Percentiles rank a stretch among this genome's conserved stretches.
Conservation (phyloP, 768 basidiomycete species). For the Mycena capillaripes region DNA sequence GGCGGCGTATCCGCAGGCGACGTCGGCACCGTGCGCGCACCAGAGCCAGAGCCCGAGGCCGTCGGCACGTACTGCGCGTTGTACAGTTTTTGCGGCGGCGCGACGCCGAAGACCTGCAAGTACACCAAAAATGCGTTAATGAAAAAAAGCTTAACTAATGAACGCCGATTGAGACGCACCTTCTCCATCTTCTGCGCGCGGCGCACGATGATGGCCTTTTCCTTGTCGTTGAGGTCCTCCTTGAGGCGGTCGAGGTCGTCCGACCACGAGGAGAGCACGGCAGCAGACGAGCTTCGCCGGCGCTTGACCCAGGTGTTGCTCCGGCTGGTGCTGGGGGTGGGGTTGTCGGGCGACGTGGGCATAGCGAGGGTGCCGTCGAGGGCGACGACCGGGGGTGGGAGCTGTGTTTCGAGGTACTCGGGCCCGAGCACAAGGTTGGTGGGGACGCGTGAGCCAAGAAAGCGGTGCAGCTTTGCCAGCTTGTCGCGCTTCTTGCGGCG, state of each 20-base stretch:
- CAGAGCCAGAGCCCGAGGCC: not conserved
- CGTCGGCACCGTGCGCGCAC: not conserved
- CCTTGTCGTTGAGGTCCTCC: constrained; percentile 77
- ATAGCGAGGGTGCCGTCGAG: constrained; percentile 52
- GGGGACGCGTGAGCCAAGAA: constrained; percentile 87
- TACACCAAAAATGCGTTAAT: not conserved
- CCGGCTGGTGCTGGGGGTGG: constrained; percentile 44
- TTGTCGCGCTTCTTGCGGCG: constrained; percentile 80
- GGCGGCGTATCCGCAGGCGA: not conserved
- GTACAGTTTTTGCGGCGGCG: constrained; percentile 85
- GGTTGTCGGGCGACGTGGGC: constrained; percentile 12
- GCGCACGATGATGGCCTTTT: constrained; percentile 85
- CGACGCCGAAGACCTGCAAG: constrained; percentile 82
- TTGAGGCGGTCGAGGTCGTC: constrained; percentile 74
- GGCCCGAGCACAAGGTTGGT: constrained; percentile 73
- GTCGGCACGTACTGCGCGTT: constrained; percentile 70
- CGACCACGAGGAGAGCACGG: constrained; percentile 64
- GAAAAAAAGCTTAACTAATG: not conserved
- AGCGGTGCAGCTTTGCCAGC: constrained; percentile 86
- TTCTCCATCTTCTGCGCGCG: constrained; percentile 91
- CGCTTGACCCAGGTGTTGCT: constrained; percentile 62
- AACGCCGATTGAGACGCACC: constrained; percentile 55
- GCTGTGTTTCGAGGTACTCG: constrained; percentile 45
- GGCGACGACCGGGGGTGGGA: constrained; percentile 39
- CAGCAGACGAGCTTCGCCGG: constrained; percentile 67